A percentile compares a stretch with the other conserved stretches of the same genome.
Conservation (phyloP, 1,284 basidiomycete genomes). For the Ustilago trichophora region DNA sequence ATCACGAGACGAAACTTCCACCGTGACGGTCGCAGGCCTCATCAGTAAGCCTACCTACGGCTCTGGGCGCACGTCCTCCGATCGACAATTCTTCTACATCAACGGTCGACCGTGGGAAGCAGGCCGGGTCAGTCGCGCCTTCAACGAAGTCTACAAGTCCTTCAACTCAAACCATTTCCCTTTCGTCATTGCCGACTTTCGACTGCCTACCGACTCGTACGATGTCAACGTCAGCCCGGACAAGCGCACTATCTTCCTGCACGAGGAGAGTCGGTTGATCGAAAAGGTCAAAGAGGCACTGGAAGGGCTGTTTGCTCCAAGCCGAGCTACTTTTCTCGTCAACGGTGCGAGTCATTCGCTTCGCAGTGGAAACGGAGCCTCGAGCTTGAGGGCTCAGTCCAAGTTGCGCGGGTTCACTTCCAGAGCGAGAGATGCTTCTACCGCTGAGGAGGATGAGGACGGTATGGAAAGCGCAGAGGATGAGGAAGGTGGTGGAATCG, state of each 20-base stretch:
- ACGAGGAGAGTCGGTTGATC: slow-evolving; percentile 85
- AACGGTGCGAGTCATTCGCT: slow-evolving; percentile 40
- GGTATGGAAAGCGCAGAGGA: too few species aligned
- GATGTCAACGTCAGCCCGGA: slow-evolving; percentile 98
- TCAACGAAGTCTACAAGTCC: slow-evolving; percentile 63
- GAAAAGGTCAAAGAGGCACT: slow-evolving; percentile 71
- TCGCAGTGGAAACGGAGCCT: slow-evolving; percentile 10
- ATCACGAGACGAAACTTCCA: slow-evolving; percentile 38
- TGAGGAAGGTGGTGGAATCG: too few species aligned
- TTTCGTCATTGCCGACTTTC: slow-evolving; percentile 83
- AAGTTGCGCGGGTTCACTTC: slow-evolving; percentile 8
- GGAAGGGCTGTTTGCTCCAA: slow-evolving; percentile 75
- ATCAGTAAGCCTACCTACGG: slow-evolving; percentile 80
- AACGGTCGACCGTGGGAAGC: slow-evolving; percentile 89
- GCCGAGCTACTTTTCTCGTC: slow-evolving; percentile 74
- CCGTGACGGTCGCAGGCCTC: slow-evolving; percentile 76
- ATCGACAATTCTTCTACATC: slow-evolving; percentile 92
- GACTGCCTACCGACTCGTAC: slow-evolving; percentile 80
- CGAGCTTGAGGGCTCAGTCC: slow-evolving; percentile 13
- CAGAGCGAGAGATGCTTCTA: neutral
- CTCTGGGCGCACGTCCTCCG: slow-evolving; percentile 73
- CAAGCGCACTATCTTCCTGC: slow-evolving; percentile 91
- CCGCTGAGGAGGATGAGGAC: too few species aligned
- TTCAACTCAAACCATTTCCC: slow-evolving; percentile 69
- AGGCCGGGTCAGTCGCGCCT: slow-evolving; percentile 47